A percentile compares a stretch with the other conserved stretches of the same genome.
These are phyloP conservation scores for Lasiodiplodia sp. DNA, from an alignment of 2,329 filamentous ascomycete genomes.

Conservation along the genomic window DNA sequence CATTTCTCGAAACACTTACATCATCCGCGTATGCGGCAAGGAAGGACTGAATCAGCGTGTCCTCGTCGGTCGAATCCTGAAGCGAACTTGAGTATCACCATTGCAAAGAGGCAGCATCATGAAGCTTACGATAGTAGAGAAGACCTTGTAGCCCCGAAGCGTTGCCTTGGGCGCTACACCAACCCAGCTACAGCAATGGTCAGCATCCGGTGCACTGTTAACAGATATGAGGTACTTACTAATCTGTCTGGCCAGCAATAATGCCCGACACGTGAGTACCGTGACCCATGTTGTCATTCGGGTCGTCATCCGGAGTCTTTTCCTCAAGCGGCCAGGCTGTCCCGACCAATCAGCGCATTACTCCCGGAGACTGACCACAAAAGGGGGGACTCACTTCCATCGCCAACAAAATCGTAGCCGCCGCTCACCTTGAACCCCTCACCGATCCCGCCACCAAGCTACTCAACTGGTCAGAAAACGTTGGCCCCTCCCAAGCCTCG, in stretches of 20 bases:
- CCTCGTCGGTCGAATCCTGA: conserved; percentile 8
- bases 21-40: conserved; percentile 51
- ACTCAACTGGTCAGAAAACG: conserved; percentile 56
- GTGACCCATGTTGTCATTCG: conserved; percentile 64
- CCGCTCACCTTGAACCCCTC: conserved; percentile 64
- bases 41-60: conserved; percentile 49
- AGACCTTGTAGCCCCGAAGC: conserved; percentile 57
- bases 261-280: conserved; percentile 64
- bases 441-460: conserved; percentile 71
- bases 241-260: conserved; percentile 64
- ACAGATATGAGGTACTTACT: conserved; percentile 33
- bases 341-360: no score
- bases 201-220: conserved; percentile 26
- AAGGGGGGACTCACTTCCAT: conserved; percentile 45
- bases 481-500: no score
- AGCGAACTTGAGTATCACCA: conserved; percentile 42
- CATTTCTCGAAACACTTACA: conserved; percentile 61
- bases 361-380: no score
- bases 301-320: conserved; percentile 56
- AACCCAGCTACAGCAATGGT: conserved; percentile 50
- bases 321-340: conserved; percentile 11
- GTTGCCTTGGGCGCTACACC: conserved; percentile 19
- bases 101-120: conserved; percentile 65
- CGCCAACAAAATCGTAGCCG: conserved; percentile 66
- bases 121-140: conserved; percentile 63